A percentile compares a stretch with the other conserved stretches of the same genome.
These are phyloP conservation scores for Mycena sanguinolenta DNA, from an alignment of 768 basidiomycete species.

Conservation along the genomic window DNA sequence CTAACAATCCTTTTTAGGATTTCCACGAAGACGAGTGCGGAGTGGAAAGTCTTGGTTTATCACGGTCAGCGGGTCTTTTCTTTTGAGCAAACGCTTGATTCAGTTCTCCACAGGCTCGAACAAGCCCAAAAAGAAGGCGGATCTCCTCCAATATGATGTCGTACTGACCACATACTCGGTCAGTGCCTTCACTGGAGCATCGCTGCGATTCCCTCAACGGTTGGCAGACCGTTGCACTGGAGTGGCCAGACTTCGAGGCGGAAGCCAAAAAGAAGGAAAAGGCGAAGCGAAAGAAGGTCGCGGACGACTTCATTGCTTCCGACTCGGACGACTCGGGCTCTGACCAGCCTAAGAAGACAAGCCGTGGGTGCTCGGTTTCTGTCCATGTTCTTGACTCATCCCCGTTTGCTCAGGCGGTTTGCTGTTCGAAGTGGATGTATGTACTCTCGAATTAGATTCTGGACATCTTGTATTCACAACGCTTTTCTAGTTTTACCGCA, in stretches of 20 bases:
- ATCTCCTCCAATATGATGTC: conserved; percentile 71
- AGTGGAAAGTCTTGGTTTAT: conserved; percentile 68
- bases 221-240: conserved; percentile 64
- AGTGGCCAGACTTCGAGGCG: conserved; percentile 70
- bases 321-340: conserved; percentile 52
- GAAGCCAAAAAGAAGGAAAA: conserved; percentile 60
- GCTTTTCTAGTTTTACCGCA: conserved; percentile 63
- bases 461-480: conserved; percentile 10
- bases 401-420: conserved; percentile 54
- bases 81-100: conserved; percentile 1
- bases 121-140: conserved; percentile 60
- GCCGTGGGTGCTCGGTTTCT: conserved; percentile 46
- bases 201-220: no score
- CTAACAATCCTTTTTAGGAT: conserved; percentile 44
- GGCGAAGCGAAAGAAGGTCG: conserved; percentile 43
- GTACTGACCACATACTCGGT: conserved; percentile 71
- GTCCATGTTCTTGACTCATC: neutral
- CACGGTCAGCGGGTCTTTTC: no score
- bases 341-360: conserved; percentile 44
- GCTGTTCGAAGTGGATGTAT: conserved; percentile 65
- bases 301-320: conserved; percentile 49
- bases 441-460: conserved; percentile 12
- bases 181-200: no score
- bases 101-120: conserved; percentile 51
- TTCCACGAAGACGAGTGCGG: conserved; percentile 66